Evolutionary conservation across 768 basidiomycete genomes (phyloP), one percentile per base, ranked within the genome.

Genomic region (Boletus patriciae): DNA sequence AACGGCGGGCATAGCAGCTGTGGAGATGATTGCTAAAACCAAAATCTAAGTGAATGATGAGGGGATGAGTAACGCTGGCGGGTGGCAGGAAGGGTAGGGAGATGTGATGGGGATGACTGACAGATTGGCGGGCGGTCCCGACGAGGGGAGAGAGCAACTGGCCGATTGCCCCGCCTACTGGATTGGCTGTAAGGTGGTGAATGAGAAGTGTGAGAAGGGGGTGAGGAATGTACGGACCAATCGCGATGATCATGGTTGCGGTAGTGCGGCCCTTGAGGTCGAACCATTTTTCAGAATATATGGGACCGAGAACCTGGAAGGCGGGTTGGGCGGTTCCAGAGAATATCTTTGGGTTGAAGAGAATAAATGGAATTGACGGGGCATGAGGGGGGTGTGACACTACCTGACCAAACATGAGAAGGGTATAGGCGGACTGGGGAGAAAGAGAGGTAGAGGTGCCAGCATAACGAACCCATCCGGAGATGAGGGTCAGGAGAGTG

Each of bases 241-340:
- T 63, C 10, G 81, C 76, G 50, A 84, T 74, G 37, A 80, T 45
- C 81, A 83, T 83, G n/a, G 83, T 94, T 13, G 89, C 89, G 0
- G 91, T 92, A 3, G 88, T 92, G 41, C 92, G 79, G 15, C 86
- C 84, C 56, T 81, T 76, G 46, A 92, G 72, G 58, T 88, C 84
- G 64, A 94, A 94, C 92, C 92, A 94, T 33, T 74, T 82, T 67
- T 94, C 88, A 0, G 91, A 92, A 70, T 87, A 94, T 50, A 82
- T 85, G 2, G 92, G 89, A 6, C 87, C 88, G 10, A 92, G 73
- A 25, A 93, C 81, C 71, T 90, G 90, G 69, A 83, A 92, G 15
- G 86, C 74, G 3, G 90, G 84, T 65, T 90, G 87, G 3, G 88
- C 76, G 45, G 90, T 70, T 2, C 82, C 82, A 8, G 82, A 77